Evolutionary conservation across 176 grass and related monocot genomes (phyloP).

Genomic region (Areca catechu): DNA sequence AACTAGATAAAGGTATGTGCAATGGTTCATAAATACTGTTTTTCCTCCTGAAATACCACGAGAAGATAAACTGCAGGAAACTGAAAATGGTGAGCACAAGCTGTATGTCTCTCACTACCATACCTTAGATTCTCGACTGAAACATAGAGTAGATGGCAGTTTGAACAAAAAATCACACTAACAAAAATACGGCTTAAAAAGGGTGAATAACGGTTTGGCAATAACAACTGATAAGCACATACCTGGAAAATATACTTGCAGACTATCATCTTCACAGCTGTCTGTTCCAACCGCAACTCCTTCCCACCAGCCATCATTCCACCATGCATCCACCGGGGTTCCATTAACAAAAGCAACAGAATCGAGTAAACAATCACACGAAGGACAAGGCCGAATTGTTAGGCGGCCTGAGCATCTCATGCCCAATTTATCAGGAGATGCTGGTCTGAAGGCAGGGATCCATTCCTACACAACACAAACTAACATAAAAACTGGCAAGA

Average conservation of each 20-base stretch:
- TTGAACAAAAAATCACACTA: too few species aligned
- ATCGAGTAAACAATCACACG: constrained; percentile 34
- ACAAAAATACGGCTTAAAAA: too few species aligned
- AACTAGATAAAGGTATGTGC: too few species aligned
- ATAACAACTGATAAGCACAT: constrained; percentile 1
- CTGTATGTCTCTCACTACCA: too few species aligned
- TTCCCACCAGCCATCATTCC: constrained; percentile 96
- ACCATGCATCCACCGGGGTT: constrained; percentile 71
- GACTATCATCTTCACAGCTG: constrained; percentile 13
- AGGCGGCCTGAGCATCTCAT: constrained; percentile 48
- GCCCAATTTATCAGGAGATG: constrained; percentile 68
- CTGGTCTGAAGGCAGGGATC: constrained; percentile 54
- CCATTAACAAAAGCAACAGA: constrained; percentile 35
- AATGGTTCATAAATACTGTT: too few species aligned
- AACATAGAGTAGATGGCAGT: too few species aligned
- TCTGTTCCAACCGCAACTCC: constrained; percentile 44
- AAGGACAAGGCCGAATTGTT: constrained; percentile 55
- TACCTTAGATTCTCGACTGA: too few species aligned
- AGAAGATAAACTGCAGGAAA: too few species aligned
- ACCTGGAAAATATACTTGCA: constrained; percentile 48
- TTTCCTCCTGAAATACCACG: too few species aligned
- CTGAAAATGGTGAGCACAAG: too few species aligned
- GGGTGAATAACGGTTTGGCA: not conserved
- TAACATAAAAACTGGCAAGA: not conserved
- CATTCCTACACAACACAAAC: constrained; percentile 44